Evolutionary conservation across 1,284 basidiomycete genomes (phyloP), one percentile per base, ranked within the genome.

Genomic region (Athelia psychrophila): DNA sequence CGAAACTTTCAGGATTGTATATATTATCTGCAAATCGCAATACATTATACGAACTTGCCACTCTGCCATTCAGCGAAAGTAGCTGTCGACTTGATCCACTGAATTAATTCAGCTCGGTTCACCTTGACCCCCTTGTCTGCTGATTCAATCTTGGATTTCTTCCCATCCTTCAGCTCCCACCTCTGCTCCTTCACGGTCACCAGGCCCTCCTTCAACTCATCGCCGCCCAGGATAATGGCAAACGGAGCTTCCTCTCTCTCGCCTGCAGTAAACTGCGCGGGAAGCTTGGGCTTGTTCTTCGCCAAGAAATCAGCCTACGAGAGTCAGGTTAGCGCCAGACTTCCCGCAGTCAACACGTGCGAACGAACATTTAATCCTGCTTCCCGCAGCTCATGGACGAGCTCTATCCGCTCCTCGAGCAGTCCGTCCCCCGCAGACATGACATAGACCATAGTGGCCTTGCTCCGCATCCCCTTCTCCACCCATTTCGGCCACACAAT

Each of bases 371-470:
- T 93, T 72, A 99, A 90, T 0, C 95, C 95, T 2, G 84, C 88
- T 56, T 87, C 87, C 68, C 97, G 84, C 51, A 99, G 74, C 72
- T 91, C 84, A 64, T 86, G 85, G 45, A 88, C 91, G 19, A 99
- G 79, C 63, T 72, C 75, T 65, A 99, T 88, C 19, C 97, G 82
- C 73, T 98, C 93, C 62, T 85, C 83, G 44, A 98, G 70, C 56
- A 98, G 67, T 4, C 95, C 94, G 61, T 95, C 94, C 8, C 95
- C 95, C 45, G 95, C 87, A 25, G 89, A 87, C 79, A 99, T 89
- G 51, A 99, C 91, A 70, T 88, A 99, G 40, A 91, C 95, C 77
- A 98, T 90, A 47, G 94, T 95, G 66, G 92, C 93, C 74, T 98
- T 98, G 49, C 85, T 86, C 63, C 95, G 79, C 70, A 82, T 82